phyloP scores from a whole-genome alignment of 352 stramenopile species.

The Halophytophthora polymorphica region DNA sequence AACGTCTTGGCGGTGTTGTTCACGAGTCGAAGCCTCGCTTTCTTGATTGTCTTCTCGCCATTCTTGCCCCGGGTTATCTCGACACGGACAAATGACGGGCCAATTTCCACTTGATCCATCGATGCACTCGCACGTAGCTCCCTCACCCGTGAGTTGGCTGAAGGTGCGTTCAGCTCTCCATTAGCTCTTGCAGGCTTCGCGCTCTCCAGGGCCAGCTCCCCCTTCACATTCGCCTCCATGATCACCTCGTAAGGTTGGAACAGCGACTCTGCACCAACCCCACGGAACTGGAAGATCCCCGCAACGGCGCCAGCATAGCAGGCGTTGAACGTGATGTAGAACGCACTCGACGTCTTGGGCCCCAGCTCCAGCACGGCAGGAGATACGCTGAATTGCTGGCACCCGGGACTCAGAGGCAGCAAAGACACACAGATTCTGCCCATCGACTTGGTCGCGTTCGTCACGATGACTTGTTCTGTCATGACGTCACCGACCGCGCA shows the following conservation, averaged over 20 bases:
- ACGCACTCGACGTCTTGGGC: slow-evolving; percentile 56
- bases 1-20: slow-evolving; percentile 55
- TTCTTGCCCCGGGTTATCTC: slow-evolving; percentile 26
- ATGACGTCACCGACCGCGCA: slow-evolving; percentile 70
- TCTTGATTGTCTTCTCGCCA: slow-evolving; percentile 16
- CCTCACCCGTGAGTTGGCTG: slow-evolving; percentile 26
- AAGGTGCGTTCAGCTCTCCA: neutral
- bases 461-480: slow-evolving; percentile 74
- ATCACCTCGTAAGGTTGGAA: slow-evolving; percentile 79
- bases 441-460: slow-evolving; percentile 54
- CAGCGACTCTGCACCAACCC: slow-evolving; percentile 57
- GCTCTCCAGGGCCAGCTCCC: slow-evolving; percentile 12
- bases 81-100: slow-evolving; percentile 61
- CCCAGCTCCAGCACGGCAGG: slow-evolving; percentile 73
- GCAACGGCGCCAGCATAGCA: slow-evolving; percentile 55
- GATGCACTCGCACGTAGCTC: slow-evolving; percentile 45
- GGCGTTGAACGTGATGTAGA: slow-evolving; percentile 67
- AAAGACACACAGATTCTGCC: slow-evolving; percentile 74
- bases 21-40: slow-evolving; percentile 41
- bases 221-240: slow-evolving; percentile 76
- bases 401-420: slow-evolving; percentile 77
- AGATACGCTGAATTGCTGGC: slow-evolving; percentile 78
- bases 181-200: neutral
- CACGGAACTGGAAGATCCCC: slow-evolving; percentile 86
- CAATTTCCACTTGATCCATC: slow-evolving; percentile 49